phyloP scores from a whole-genome alignment of 2,329 filamentous ascomycete species.

The Phaeoacremonium minimum region DNA sequence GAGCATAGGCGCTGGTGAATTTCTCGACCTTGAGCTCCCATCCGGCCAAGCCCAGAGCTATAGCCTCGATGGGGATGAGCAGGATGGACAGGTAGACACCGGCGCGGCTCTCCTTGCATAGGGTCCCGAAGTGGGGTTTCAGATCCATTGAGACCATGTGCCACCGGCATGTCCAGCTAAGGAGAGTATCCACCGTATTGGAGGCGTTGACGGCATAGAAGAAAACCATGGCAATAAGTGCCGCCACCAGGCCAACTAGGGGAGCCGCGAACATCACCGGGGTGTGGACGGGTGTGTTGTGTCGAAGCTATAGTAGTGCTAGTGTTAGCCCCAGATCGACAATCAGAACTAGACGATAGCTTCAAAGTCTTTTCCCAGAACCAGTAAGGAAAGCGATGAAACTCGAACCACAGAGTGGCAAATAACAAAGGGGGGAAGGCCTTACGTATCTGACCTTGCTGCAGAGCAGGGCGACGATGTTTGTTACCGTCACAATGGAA shows the following conservation, averaged over 20 bases:
- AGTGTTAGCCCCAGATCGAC: too few relatives aligned
- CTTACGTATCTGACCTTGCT: conserved; percentile 48
- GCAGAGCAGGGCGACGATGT: conserved; percentile 39
- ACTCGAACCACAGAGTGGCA: too few relatives aligned
- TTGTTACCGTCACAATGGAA: conserved; percentile 43
- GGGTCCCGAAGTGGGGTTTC: conserved; percentile 49
- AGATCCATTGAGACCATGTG: conserved; percentile 43
- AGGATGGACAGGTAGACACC: conserved; percentile 50
- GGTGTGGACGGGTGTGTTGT: conserved; percentile 25
- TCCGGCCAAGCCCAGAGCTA: conserved; percentile 39
- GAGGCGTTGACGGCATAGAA: conserved; percentile 55
- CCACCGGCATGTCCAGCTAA: conserved; percentile 64
- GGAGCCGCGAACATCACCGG: conserved; percentile 33
- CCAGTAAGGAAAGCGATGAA: too few relatives aligned
- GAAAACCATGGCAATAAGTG: conserved; percentile 49
- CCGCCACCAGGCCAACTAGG: conserved; percentile 36
- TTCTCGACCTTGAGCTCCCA: conserved; percentile 41
- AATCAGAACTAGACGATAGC: too few relatives aligned
- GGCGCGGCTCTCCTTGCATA: conserved; percentile 53
- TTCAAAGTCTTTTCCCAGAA: too few relatives aligned
- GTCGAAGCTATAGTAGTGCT: conserved; percentile 39
- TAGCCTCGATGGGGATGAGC: conserved; percentile 51
- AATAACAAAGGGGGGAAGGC: conserved; percentile 9
- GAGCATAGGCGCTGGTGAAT: conserved; percentile 25
- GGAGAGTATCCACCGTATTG: conserved; percentile 44